Conservation (phyloP, 208 protist genomes). For the Crithidia sp. region DNA sequence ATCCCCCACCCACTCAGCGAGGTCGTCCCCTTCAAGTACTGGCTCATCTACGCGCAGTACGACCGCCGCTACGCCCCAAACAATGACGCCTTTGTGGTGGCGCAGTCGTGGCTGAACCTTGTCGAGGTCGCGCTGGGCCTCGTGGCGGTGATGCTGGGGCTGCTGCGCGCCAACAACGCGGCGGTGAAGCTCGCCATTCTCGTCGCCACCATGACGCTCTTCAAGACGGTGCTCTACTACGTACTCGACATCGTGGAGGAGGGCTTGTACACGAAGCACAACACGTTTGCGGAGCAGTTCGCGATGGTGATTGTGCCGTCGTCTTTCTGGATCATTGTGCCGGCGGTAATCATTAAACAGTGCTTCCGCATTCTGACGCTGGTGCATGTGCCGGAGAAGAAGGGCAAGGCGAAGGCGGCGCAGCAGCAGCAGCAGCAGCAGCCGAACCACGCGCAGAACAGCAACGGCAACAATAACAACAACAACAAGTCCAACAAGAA, state of each 20-base stretch:
- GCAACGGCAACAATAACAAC: constrained; percentile 4
- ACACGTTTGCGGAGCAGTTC: constrained; percentile 49
- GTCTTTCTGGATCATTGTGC: constrained; percentile 71
- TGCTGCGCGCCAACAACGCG: constrained; percentile 9
- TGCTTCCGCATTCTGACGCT: constrained; percentile 42
- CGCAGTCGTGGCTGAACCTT: constrained; percentile 84
- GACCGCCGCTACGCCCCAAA: constrained; percentile 81
- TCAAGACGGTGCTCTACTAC: constrained; percentile 86
- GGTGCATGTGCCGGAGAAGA: constrained; percentile 2
- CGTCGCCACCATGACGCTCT: constrained; percentile 74
- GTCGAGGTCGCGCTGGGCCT: constrained; percentile 65
- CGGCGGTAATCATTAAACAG: constrained; percentile 47
- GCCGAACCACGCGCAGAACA: background rate
- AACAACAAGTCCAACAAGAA: constrained; percentile 21
- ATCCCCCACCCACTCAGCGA: constrained; percentile 56
- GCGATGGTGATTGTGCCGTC: constrained; percentile 62
- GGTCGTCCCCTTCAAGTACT: constrained; percentile 59
- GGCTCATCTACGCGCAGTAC: constrained; percentile 71
- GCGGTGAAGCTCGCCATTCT: constrained; percentile 58
- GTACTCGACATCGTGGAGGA: constrained; percentile 65
- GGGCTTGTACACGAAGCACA: constrained; percentile 74
- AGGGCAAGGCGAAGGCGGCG: background rate
- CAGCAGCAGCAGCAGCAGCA: background rate
- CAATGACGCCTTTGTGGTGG: constrained; percentile 85
- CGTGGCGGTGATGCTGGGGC: constrained; percentile 37